Evolutionary conservation across 345 rosid species (phyloP).

Genomic region (Gossypium stocksii): DNA sequence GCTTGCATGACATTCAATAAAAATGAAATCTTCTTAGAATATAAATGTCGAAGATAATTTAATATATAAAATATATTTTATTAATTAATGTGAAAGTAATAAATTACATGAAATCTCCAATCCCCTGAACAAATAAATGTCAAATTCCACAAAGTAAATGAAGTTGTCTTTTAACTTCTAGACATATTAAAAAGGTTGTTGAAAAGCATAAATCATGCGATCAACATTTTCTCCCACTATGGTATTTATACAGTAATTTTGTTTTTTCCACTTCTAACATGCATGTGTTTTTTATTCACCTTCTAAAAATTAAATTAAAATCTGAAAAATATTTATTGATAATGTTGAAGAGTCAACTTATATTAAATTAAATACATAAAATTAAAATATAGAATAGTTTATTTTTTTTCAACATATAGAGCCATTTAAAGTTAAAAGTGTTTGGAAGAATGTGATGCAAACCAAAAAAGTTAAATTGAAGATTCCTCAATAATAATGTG

Average conservation of each 20-base stretch:
- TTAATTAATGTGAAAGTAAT: neutral
- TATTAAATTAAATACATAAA: no score
- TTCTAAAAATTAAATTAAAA: no score
- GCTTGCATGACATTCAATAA: neutral
- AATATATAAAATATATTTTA: neutral
- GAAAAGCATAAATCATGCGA: neutral
- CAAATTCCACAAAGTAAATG: constrained; percentile 1
- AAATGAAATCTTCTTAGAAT: neutral
- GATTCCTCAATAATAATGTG: neutral
- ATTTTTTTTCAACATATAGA: no score
- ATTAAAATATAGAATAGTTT: no score
- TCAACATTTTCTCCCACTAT: neutral
- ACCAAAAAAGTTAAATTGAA: constrained; percentile 5
- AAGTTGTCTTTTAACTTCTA: neutral
- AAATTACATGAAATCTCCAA: neutral
- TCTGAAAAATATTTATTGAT: no score
- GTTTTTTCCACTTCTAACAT: neutral
- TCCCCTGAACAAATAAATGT: neutral
- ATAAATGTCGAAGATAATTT: neutral
- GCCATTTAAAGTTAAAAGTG: constrained; percentile 9
- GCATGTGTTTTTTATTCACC: neutral
- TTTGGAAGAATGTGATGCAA: neutral
- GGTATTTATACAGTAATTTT: neutral
- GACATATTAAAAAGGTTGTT: neutral
- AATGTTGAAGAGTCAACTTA: neutral